Percentiles rank a stretch among this genome's conserved stretches.
Evolutionary conservation across 2,329 filamentous ascomycete species (phyloP).

Genomic region (Cladosporium sp.): DNA sequence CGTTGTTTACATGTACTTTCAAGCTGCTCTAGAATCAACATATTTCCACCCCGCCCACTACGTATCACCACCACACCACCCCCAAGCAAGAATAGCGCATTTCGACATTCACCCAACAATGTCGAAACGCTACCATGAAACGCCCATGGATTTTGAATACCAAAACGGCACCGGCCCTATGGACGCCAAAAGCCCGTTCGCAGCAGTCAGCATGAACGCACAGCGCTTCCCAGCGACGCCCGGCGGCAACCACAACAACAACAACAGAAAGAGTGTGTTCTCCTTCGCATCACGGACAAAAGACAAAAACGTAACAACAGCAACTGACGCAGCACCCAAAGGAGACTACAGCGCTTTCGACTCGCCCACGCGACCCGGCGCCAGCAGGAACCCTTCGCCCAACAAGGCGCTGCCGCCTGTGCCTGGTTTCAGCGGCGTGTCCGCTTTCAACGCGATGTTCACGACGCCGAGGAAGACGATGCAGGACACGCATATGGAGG

Average conservation of each 20-base stretch:
- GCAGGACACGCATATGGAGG: slow-evolving; percentile 39
- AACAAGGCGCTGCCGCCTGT: slow-evolving; percentile 44
- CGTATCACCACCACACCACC: too few relatives aligned
- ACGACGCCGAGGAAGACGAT: slow-evolving; percentile 42
- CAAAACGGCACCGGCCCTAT: slow-evolving; percentile 50
- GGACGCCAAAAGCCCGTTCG: slow-evolving; percentile 52
- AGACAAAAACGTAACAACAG: background rate
- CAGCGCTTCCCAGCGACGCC: slow-evolving; percentile 33
- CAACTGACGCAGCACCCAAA: slow-evolving; percentile 16
- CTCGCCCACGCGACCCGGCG: slow-evolving; percentile 41
- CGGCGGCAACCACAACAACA: slow-evolving; percentile 11
- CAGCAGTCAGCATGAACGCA: slow-evolving; percentile 40
- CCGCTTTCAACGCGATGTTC: slow-evolving; percentile 38
- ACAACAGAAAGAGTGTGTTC: slow-evolving; percentile 37
- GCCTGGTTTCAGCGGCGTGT: slow-evolving; percentile 28
- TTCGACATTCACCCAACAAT: slow-evolving; percentile 24
- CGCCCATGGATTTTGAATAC: slow-evolving; percentile 59
- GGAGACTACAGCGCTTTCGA: slow-evolving; percentile 40
- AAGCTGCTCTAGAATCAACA: slow-evolving; percentile 11
- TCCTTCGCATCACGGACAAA: slow-evolving; percentile 11
- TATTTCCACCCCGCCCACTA: slow-evolving; percentile 6
- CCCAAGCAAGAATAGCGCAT: background rate
- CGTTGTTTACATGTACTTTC: slow-evolving; percentile 10
- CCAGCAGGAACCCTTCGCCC: slow-evolving; percentile 32
- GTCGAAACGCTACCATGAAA: slow-evolving; percentile 44